Base-by-base conservation (phyloP, 306 rosid genomes). In the Prunus mira region DNA sequence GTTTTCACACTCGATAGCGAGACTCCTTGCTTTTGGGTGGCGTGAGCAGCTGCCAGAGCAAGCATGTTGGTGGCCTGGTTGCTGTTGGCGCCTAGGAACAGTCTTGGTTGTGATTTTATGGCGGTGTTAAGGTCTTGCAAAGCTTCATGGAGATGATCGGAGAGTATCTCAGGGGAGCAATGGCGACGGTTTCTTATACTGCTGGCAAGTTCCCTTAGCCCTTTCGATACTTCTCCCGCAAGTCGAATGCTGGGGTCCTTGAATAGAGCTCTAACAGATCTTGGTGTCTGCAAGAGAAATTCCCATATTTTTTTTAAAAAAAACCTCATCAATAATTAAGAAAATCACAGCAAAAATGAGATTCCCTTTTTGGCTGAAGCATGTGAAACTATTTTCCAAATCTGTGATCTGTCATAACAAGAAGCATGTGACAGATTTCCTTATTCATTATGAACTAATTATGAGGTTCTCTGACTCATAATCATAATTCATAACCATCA, bases 81-180 rank as follows among this genome's bases (percentile, higher is more conserved):
- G 52, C 84, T 81, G 54, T 89, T 88, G 52, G 96, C 65, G 64
- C 97, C 98, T n/a, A 95, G 86, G 88, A 95, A 92, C 66, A 95
- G 96, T 52, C 93, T 88, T 43, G 99, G 99, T 67, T 95, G 99
- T 15, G 99, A 92, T 75, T 90, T 92, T 65, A 92, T 87, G 67
- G 99, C 97, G 3, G 76, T 81, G 89, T 92, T 90, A 7, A 95
- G 91, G 79, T 95, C 99, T 65, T 88, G 88, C 46, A 95, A 57
- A 58, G 99, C 99, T 77, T 95, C 92, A 24, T 95, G 92, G 51
- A 95, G 99, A 83, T 90, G 97, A 69, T 95, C 97, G 0, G 97
- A 92, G 72, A 95, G 97, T 64, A 95, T 89, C 79, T 88, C 99
- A 0, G 96, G 97, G 1, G 99, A 92, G 88, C 96, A 92, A 52